phyloP scores from a whole-genome alignment of 257 asterid genomes.

The Nicotiana undulata region DNA sequence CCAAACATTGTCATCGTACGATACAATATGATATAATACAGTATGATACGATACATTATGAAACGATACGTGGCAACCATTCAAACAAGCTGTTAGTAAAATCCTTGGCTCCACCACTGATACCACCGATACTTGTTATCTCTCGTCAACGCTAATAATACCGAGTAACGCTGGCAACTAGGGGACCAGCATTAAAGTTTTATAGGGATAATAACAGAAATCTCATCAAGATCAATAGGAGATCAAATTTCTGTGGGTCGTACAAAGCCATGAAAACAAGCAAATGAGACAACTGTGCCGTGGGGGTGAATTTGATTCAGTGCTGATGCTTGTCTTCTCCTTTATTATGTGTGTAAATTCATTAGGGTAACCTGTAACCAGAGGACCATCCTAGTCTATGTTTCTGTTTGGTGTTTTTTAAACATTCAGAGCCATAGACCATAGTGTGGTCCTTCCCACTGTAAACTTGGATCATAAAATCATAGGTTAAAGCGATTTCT shows the following conservation, averaged over 20 bases:
- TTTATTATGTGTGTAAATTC: background rate
- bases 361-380: background rate
- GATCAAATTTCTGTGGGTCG: background rate
- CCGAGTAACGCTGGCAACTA: too few species aligned
- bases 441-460: constrained; percentile 25
- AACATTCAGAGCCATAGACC: constrained; percentile 5
- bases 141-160: too few species aligned
- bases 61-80: too few species aligned
- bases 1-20: too few species aligned
- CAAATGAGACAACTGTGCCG: background rate
- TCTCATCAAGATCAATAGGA: background rate
- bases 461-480: background rate
- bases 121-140: background rate
- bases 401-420: background rate
- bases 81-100: too few species aligned
- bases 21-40: too few species aligned
- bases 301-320: background rate
- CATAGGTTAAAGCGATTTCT: constrained; percentile 3
- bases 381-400: constrained; percentile 27
- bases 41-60: too few species aligned
- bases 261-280: background rate
- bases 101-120: too few species aligned
- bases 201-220: background rate
- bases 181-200: background rate
- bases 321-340: background rate